Conservation (phyloP, 2,329 filamentous ascomycete species). For the Trichoderma oligosporum region DNA sequence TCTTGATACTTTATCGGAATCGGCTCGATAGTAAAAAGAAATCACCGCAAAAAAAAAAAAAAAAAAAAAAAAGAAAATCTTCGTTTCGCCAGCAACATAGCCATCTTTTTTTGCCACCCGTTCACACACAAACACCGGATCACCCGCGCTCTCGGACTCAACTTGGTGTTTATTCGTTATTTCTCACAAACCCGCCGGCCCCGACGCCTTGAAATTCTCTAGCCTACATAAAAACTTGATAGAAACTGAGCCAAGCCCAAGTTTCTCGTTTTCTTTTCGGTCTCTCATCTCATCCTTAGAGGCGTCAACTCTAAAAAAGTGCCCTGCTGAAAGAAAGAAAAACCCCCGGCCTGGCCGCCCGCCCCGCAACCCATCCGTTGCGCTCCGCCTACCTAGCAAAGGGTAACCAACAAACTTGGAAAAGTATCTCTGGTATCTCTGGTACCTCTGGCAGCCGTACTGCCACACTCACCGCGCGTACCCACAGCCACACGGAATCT, state of each 20-base stretch:
- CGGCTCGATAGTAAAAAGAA: neutral
- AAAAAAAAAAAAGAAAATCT: too few relatives aligned
- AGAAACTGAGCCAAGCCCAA: too few relatives aligned
- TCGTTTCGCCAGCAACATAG: neutral
- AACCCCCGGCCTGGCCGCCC: constrained; percentile 26
- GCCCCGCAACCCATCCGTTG: constrained; percentile 15
- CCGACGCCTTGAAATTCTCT: too few relatives aligned
- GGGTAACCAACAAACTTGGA: neutral
- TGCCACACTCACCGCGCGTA: constrained; percentile 15
- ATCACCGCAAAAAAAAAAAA: too few relatives aligned
- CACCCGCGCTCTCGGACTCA: constrained; percentile 4
- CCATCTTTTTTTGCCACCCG: constrained; percentile 15
- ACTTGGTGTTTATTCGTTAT: too few relatives aligned
- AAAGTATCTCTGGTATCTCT: neutral
- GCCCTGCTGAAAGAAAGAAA: constrained; percentile 21
- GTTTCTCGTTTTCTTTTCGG: too few relatives aligned
- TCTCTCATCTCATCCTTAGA: too few relatives aligned
- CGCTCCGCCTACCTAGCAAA: neutral
- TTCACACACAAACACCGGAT: neutral
- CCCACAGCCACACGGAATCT: constrained; percentile 1
- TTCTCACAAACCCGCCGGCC: too few relatives aligned
- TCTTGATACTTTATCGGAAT: too few relatives aligned
- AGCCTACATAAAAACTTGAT: too few relatives aligned
- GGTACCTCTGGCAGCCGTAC: constrained; percentile 6
- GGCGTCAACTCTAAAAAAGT: constrained; percentile 23